Conservation (phyloP, 2,329 filamentous ascomycete genomes). For the Sporothrix brasiliensis region DNA sequence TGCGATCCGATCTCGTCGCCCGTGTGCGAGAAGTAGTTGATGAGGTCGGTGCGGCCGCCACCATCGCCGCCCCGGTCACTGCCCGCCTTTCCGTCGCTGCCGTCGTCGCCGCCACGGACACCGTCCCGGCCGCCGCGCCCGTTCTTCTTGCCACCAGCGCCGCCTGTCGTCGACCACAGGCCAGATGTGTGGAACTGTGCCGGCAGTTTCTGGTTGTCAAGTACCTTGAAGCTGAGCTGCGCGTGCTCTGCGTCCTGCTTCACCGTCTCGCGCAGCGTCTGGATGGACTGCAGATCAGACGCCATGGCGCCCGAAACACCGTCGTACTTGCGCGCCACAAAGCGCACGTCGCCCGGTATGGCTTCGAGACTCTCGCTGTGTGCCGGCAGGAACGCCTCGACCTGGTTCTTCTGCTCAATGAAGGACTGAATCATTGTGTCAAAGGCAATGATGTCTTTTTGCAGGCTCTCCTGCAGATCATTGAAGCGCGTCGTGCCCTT, state of each 20-base stretch:
- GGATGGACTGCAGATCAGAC: slow-evolving; percentile 49
- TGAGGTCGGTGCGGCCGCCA: slow-evolving; percentile 53
- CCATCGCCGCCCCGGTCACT: slow-evolving; percentile 47
- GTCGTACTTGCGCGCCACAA: slow-evolving; percentile 51
- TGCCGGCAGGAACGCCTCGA: slow-evolving; percentile 67
- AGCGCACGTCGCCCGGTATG: slow-evolving; percentile 50
- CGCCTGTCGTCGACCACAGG: slow-evolving; percentile 49
- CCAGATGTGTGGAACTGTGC: slow-evolving; percentile 54
- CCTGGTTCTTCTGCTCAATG: slow-evolving; percentile 75
- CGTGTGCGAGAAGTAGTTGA: slow-evolving; percentile 65
- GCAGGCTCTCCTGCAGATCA: slow-evolving; percentile 80
- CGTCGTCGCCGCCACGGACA: slow-evolving; percentile 46
- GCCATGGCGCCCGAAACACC: slow-evolving; percentile 48
- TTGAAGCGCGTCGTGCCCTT: slow-evolving; percentile 89
- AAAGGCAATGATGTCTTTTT: slow-evolving; percentile 74
- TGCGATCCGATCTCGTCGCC: slow-evolving; percentile 64
- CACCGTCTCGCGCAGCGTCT: slow-evolving; percentile 48
- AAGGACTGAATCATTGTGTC: slow-evolving; percentile 81
- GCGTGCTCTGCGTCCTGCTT: slow-evolving; percentile 49
- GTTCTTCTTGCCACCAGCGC: slow-evolving; percentile 42
- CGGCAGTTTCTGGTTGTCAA: slow-evolving; percentile 53
- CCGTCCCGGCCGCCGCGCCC: slow-evolving; percentile 37
- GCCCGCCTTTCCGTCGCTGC: slow-evolving; percentile 41
- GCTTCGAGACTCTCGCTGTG: slow-evolving; percentile 49
- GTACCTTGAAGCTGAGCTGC: slow-evolving; percentile 50